These are phyloP conservation scores for Suhomyces guaymorum DNA, from an alignment of 1,139 yeast genomes.

Conservation along the genomic window DNA sequence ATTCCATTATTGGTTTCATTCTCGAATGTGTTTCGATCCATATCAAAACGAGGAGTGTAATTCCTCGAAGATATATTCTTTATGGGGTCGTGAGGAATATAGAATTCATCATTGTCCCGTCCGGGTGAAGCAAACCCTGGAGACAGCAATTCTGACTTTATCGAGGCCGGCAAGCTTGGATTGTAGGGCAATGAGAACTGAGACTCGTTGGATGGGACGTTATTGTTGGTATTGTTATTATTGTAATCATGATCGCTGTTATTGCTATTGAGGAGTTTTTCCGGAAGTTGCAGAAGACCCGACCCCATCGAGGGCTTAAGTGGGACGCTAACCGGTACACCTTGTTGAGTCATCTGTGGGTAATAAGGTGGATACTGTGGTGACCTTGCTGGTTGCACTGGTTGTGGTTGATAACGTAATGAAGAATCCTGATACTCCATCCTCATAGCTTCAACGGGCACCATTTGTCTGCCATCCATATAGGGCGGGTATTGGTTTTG, in stretches of 20 bases:
- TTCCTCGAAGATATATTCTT: constrained; percentile 7
- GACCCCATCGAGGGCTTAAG: too few relatives aligned
- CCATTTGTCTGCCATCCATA: neutral
- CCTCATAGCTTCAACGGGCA: neutral
- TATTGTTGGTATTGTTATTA: too few relatives aligned
- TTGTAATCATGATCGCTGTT: too few relatives aligned
- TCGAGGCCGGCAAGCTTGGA: too few relatives aligned
- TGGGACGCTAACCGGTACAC: too few relatives aligned
- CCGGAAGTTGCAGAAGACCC: too few relatives aligned
- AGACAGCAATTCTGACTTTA: neutral
- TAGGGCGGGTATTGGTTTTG: neutral
- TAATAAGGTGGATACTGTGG: constrained; percentile 1
- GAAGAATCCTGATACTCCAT: neutral
- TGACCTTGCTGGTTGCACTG: neutral
- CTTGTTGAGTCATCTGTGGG: constrained; percentile 1
- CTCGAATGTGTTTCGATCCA: constrained; percentile 5
- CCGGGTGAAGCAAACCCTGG: neutral
- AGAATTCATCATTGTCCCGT: constrained; percentile 1
- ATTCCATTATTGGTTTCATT: constrained; percentile 1
- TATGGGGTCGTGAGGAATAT: constrained; percentile 4
- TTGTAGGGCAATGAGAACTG: constrained; percentile 5
- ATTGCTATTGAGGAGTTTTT: too few relatives aligned
- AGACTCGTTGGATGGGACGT: too few relatives aligned
- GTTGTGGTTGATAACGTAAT: neutral
- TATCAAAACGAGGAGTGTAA: constrained; percentile 7